A percentile compares a stretch with the other conserved stretches of the same genome.
These are phyloP conservation scores for Agaricus sinodeliciosus DNA, from an alignment of 768 basidiomycete genomes.

Conservation along the genomic window DNA sequence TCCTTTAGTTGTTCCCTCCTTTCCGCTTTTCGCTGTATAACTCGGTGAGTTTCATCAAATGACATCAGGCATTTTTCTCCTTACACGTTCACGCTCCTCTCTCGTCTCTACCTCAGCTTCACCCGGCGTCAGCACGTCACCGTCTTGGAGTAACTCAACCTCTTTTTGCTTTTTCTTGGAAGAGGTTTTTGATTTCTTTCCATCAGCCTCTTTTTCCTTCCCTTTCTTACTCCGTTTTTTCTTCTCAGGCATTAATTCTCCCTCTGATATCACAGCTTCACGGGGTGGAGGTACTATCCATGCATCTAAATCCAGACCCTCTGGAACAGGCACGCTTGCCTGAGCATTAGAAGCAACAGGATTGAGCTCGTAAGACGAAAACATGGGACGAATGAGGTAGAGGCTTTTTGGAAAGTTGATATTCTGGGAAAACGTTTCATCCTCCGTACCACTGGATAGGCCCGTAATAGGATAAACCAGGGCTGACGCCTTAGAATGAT, in stretches of 20 bases:
- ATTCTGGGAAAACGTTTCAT: conserved; percentile 25
- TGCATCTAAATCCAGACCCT: conserved; percentile 77
- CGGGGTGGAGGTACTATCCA: conserved; percentile 73
- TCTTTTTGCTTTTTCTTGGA: conserved; percentile 27
- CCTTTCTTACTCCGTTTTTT: conserved; percentile 48
- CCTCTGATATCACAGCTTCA: conserved; percentile 25
- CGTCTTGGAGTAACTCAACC: conserved; percentile 14
- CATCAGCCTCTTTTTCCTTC: conserved; percentile 22
- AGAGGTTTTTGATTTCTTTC: conserved; percentile 17
- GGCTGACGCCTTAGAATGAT: conserved; percentile 34
- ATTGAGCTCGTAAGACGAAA: conserved; percentile 72
- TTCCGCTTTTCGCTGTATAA: conserved; percentile 61
- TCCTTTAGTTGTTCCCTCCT: conserved; percentile 70
- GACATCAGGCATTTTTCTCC: conserved; percentile 17
- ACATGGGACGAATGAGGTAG: conserved; percentile 78
- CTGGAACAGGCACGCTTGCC: conserved; percentile 72
- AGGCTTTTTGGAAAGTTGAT: conserved; percentile 83
- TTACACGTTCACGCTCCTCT: conserved; percentile 63
- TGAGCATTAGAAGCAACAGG: conserved; percentile 81
- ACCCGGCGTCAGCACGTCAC: conserved; percentile 27
- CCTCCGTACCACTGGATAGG: conserved; percentile 29
- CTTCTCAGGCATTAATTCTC: conserved; percentile 39
- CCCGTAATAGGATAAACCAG: conserved; percentile 30
- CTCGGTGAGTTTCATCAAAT: no score
- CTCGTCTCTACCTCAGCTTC: conserved; percentile 41